Evolutionary conservation across 805 yeast species (phyloP).

Genomic region (Candida stauntonica): DNA sequence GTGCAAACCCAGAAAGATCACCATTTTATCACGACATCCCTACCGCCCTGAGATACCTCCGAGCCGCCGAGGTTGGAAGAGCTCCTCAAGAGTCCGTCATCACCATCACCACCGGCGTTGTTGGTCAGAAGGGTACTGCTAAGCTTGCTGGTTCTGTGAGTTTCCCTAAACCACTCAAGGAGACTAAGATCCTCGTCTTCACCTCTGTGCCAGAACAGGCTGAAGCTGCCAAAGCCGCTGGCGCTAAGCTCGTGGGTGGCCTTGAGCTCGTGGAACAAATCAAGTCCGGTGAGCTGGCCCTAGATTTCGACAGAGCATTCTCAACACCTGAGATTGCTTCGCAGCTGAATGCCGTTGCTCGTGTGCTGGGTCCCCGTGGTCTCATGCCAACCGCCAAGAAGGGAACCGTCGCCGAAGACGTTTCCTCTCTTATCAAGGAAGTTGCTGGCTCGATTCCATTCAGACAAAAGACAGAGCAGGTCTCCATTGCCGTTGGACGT

Average conservation of each 20-base stretch:
- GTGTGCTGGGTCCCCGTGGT: conserved; percentile 81
- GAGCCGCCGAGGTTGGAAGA: conserved; percentile 91
- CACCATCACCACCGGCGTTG: conserved; percentile 56
- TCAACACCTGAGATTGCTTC: conserved; percentile 79
- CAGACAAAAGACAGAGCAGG: conserved; percentile 62
- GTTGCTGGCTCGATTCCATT: conserved; percentile 70
- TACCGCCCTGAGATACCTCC: conserved; percentile 66
- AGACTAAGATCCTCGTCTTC: conserved; percentile 63
- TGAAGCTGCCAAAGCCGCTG: conserved; percentile 48
- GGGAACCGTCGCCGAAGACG: conserved; percentile 77
- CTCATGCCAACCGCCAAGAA: conserved; percentile 83
- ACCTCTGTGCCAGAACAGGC: conserved; percentile 52
- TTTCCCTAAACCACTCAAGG: conserved; percentile 69
- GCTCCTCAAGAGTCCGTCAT: conserved; percentile 68
- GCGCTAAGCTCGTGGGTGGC: conserved; percentile 71
- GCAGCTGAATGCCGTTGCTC: conserved; percentile 65
- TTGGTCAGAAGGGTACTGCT: conserved; percentile 73
- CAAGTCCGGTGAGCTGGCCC: conserved; percentile 40
- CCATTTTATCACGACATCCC: conserved; percentile 72
- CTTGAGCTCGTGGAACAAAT: conserved; percentile 62
- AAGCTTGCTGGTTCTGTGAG: conserved; percentile 67
- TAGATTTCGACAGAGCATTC: conserved; percentile 69
- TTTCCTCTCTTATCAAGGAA: conserved; percentile 45
- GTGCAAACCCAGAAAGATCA: conserved; percentile 38
- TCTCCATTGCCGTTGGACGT: conserved; percentile 70